Base-by-base conservation (phyloP, 345 rosid genomes). In the Corymbia maculata region DNA sequence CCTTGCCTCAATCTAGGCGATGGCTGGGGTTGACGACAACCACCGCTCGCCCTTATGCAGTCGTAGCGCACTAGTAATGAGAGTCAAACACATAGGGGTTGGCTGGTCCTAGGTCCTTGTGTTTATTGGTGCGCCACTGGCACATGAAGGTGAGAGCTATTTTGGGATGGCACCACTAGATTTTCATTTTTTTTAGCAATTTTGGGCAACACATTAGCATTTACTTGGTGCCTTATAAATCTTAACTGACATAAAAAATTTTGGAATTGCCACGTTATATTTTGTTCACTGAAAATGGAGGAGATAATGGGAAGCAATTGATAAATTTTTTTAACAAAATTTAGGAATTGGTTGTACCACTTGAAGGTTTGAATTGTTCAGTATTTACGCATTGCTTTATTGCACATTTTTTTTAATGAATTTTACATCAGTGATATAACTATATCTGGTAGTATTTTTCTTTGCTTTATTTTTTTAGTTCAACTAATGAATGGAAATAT, bases 201-300 rank as follows among this genome's bases (percentile, higher is more conserved):
- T 55, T 55, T 0, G 28, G 61, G 11, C 61, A 22, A 10, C 12
- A 4, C 0, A 22, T 22, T 9, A 9, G 5, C 28, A 0, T 8
- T 55, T 22, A 3, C 61, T 8, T 9, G 28, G 28, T 55, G 61
- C 61, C 61, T 22, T 22, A 55, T 55, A 26, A 21, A 55, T 55
- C 61, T 22, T 26, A 55, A 55, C 0, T 22, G 11, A 21, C 12
- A 55, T 55, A 36, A 36, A 36, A 36, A 36, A 36, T 19, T 53
- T 53, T 53, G 59, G 26, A 22, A 55, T 21, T 21, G 5, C 28
- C 28, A 3, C 12, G 2, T 8, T 21, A 1, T 55, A 22, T 55
- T 55, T 22, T 55, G 61, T 21, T 55, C 61, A 22, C 61, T 22
- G 28, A 55, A 21, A 55, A 55, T 55, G 12, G 12, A 49, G 51